Evolutionary conservation across 2,329 filamentous ascomycete species (phyloP), one percentile per base, ranked within the genome.

Genomic region (Xylariaceae sp.): DNA sequence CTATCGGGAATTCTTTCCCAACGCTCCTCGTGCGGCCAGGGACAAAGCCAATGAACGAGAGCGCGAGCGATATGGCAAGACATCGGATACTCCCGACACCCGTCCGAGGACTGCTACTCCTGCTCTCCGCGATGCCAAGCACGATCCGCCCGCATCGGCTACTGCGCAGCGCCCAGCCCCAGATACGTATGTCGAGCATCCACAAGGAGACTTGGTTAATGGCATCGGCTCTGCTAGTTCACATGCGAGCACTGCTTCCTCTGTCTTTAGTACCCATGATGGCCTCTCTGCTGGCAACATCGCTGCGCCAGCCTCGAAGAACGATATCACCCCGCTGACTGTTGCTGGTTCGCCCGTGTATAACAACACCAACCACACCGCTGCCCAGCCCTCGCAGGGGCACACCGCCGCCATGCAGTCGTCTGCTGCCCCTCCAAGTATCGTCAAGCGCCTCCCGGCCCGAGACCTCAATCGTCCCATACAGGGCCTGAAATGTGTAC

Each of bases 1-100:
- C 78, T 92, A 92, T 82, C 89, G 88, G 77, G 86, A 92, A 78
- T 94, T 91, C 82, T 92, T 92, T 76, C 89, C 88, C 68, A 85
- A 88, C 73, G 89, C 88, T 72, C 88, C 89, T 67, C 83, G 84
- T 69, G 85, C 84, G 60, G 79, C 81, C 58, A 79, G 79, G 73
- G 80, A 83, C 72, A 80, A 79, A 69, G 80, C 82, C 65, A 80
- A 80, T 72, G 83, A 86, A 73, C 79, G 84, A 72, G 82, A 85
- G 71, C 86, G 81, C 73, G 79, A 81, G 78, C 84, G 77, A 73
- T 74, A 75, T 61, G 77, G 76, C 66, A 75, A 66, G 50, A 58
- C 65, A 58, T 67, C 66, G 61, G 67, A 69, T 48, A 53, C 61
- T 57, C 53, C 65, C 68, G 69, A 72, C 54, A 62, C 58, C 64